Evolutionary conservation across 2,329 filamentous ascomycete species (phyloP), one percentile per base, ranked within the genome.

Genomic region (Neonectria magnoliae): DNA sequence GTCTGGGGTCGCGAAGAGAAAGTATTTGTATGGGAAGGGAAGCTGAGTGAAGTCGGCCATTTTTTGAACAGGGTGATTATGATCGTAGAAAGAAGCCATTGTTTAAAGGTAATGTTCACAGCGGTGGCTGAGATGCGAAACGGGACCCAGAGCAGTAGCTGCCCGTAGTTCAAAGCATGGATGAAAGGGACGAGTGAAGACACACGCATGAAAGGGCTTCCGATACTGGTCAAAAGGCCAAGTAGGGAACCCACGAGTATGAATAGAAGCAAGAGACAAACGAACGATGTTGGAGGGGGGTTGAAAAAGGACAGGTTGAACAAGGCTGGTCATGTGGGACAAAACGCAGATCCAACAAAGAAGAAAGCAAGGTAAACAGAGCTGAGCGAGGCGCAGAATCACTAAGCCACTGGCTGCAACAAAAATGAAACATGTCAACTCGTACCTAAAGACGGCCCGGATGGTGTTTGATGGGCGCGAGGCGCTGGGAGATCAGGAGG

Each of bases 381-480:
- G 29, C 42, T 10, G 47, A 64, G 33, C 9, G 57, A 54, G 57
- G 57, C 57, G 57, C 57, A 54, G 41, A 54, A 48, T 9, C 27
- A 33, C 14, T 36, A 59, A 56, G 56, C 42, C 51, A 51, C 51
- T 29, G 50, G 20, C 10, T 13, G 47, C 54, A 57, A 45, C 31
- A 54, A 59, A 59, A 54, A 42, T 48, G 50, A 36, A 51, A 58
- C 60, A 44, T 18, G 55, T 56, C 50, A 50, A 33, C 31, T 53
- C 63, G 29, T 65, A 65, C 63, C 54, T 44, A 44, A 36, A 54
- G 59, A 65, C 22, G 55, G 59, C 18, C 53, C 58, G n/a, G 52
- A 44, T 31, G 44, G 44, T 38, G 59, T 20, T 27, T 47, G 57
- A 53, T 65, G 20, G 29, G 38, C 58, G 44, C 20, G 8, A 45